Evolutionary conservation across 768 basidiomycete species (phyloP).

Genomic region (Paxillus ammoniavirescens): DNA sequence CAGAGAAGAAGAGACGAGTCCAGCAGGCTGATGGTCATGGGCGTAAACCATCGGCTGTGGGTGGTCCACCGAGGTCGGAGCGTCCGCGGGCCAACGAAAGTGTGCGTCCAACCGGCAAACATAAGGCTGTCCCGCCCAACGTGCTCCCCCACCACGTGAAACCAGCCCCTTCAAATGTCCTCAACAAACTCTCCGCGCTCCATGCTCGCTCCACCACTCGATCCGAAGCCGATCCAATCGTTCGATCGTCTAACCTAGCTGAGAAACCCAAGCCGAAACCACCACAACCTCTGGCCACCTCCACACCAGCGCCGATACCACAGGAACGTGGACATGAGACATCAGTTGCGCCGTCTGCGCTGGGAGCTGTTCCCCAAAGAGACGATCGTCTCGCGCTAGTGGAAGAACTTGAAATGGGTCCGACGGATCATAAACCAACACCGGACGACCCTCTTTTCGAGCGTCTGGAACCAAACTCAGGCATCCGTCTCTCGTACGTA

Average conservation of each 20-base stretch:
- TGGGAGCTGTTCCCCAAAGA: slow-evolving; percentile 21
- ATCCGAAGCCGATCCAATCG: slow-evolving; percentile 25
- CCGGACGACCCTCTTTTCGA: slow-evolving; percentile 76
- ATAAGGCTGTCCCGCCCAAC: background rate
- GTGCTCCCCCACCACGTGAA: slow-evolving; percentile 18
- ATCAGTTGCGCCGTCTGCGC: slow-evolving; percentile 4
- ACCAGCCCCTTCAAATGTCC: slow-evolving; percentile 50
- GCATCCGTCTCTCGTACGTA: slow-evolving; percentile 78
- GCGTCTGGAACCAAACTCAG: slow-evolving; percentile 86
- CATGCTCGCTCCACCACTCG: slow-evolving; percentile 19
- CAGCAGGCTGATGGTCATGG: slow-evolving; percentile 25
- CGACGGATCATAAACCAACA: slow-evolving; percentile 68
- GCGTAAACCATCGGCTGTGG: slow-evolving; percentile 16
- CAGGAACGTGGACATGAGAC: slow-evolving; percentile 9
- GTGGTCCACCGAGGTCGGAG: slow-evolving; percentile 8
- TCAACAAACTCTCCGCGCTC: slow-evolving; percentile 48
- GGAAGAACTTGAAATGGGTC: slow-evolving; percentile 77
- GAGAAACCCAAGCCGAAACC: slow-evolving; percentile 15
- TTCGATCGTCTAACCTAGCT: slow-evolving; percentile 26
- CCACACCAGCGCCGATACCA: background rate
- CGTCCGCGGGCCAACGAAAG: slow-evolving; percentile 14
- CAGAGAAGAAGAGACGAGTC: slow-evolving; percentile 46
- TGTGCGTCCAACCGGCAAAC: slow-evolving; percentile 5
- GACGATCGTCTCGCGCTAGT: slow-evolving; percentile 71
- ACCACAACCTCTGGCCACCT: slow-evolving; percentile 1